phyloP scores from a whole-genome alignment of 148 eudicot genomes.

The Rhododendron ferrugineum region DNA sequence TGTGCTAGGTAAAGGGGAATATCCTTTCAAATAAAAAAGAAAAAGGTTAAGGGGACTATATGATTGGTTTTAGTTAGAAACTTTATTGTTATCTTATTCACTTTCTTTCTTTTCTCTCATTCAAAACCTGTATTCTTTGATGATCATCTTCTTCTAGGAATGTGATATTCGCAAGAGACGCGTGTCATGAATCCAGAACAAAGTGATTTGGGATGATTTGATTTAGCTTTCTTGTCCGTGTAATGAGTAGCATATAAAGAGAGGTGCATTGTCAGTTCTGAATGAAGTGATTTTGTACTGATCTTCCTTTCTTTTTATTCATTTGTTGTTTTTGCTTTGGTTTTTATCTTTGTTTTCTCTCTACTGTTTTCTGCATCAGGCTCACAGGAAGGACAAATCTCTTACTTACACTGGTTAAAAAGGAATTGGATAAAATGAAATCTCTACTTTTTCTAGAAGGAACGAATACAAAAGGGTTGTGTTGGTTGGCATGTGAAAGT shows the following conservation, averaged over 20 bases:
- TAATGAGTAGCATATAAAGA: background rate
- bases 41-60: too few species aligned
- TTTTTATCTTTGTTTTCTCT: background rate
- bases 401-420: background rate
- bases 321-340: background rate
- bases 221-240: background rate
- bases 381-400: background rate
- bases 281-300: background rate
- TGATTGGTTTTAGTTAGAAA: background rate
- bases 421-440: background rate
- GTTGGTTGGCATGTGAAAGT: slow-evolving; percentile 3
- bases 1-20: background rate
- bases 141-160: background rate
- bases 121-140: background rate
- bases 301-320: background rate
- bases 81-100: background rate
- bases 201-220: background rate
- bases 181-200: background rate
- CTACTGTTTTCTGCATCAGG: background rate
- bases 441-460: background rate
- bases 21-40: background rate
- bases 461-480: background rate
- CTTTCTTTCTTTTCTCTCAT: background rate
- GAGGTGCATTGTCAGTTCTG: background rate
- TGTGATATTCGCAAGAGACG: background rate